Conservation (phyloP, 176 grass and related monocot species). For the Bolboschoenus planiculmis region DNA sequence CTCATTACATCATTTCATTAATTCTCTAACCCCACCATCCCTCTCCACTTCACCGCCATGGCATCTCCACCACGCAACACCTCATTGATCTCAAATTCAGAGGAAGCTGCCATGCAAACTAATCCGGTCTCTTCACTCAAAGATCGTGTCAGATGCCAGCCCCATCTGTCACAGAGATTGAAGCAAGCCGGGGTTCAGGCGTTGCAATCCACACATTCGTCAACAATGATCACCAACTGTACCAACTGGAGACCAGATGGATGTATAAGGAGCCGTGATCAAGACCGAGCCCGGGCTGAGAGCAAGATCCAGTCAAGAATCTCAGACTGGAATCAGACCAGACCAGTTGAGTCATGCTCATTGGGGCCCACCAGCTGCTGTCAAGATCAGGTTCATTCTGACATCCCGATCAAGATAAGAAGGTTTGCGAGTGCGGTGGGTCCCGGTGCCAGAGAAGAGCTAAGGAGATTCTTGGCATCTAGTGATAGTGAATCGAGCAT, state of each 20-base stretch:
- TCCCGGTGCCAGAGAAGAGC: not conserved
- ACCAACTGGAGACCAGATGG: not conserved
- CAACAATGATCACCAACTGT: not conserved
- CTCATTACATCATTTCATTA: no score
- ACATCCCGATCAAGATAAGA: not conserved
- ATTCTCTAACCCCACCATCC: not conserved
- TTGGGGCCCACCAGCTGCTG: not conserved
- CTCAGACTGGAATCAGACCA: not conserved
- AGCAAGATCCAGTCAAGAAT: slow-evolving; percentile 8
- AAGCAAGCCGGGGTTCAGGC: not conserved
- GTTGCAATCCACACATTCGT: not conserved
- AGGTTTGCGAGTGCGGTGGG: not conserved
- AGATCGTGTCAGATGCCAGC: not conserved
- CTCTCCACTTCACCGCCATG: not conserved
- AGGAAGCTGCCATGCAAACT: not conserved
- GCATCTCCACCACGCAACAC: not conserved
- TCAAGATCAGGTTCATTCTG: not conserved
- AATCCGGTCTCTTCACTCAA: not conserved
- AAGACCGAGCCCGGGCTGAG: not conserved
- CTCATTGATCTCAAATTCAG: not conserved
- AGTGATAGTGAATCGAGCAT: not conserved
- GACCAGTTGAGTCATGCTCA: not conserved
- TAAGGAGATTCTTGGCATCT: not conserved
- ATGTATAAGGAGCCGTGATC: not conserved
- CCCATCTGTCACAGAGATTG: not conserved